phyloP scores from a whole-genome alignment of 2,329 filamentous ascomycete species.

The Fusarium sp. region DNA sequence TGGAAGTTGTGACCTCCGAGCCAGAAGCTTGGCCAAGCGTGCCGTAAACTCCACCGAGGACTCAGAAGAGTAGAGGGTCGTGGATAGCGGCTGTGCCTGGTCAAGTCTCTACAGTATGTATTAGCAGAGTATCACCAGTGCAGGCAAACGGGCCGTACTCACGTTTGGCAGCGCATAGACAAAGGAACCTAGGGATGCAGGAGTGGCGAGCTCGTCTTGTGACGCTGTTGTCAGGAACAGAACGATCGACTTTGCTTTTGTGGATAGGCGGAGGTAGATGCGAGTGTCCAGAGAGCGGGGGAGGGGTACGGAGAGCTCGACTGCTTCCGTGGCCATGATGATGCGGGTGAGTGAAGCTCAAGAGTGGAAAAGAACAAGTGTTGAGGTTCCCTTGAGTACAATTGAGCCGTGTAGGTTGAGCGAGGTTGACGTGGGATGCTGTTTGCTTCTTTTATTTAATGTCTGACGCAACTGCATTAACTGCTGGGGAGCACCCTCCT shows the following conservation, averaged over 20 bases:
- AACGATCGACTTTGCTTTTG: constrained; percentile 65
- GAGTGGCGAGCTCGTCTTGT: constrained; percentile 59
- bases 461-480: constrained; percentile 7
- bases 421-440: neutral
- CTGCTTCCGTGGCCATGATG: constrained; percentile 41
- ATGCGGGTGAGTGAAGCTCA: neutral
- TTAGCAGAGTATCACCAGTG: constrained; percentile 20
- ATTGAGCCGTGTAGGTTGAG: neutral
- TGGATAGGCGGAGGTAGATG: constrained; percentile 68
- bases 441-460: neutral
- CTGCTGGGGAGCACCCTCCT: neutral
- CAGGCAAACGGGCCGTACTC: constrained; percentile 42
- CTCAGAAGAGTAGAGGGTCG: constrained; percentile 79
- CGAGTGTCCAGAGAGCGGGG: constrained; percentile 68
- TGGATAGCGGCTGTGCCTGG: constrained; percentile 73
- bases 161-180: constrained; percentile 95
- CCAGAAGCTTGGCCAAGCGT: constrained; percentile 82
- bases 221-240: constrained; percentile 69
- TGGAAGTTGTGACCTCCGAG: constrained; percentile 74
- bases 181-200: constrained; percentile 80
- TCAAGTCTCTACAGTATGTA: constrained; percentile 57
- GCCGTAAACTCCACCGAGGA: constrained; percentile 86
- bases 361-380: too few species aligned
- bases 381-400: neutral
- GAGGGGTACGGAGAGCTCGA: constrained; percentile 66